These are phyloP conservation scores for Xylaria digitata DNA, from an alignment of 2,329 filamentous ascomycete species.

Conservation along the genomic window DNA sequence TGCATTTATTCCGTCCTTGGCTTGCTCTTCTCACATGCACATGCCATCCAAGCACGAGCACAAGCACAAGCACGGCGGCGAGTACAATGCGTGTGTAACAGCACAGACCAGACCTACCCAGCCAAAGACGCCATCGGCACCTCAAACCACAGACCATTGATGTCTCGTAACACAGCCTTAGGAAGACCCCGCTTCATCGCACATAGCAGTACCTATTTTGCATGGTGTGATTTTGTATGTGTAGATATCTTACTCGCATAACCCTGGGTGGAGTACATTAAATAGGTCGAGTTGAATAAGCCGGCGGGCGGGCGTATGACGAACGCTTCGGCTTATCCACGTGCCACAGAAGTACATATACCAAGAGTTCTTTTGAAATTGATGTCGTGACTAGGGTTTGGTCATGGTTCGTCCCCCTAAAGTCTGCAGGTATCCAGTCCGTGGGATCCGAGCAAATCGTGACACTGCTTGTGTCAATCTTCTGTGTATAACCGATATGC, in stretches of 20 bases:
- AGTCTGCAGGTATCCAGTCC: conserved; percentile 10
- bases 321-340: neutral
- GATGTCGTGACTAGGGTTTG: neutral
- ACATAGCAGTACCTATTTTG: neutral
- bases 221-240: neutral
- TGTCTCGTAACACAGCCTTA: too few species aligned
- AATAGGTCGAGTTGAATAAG: neutral
- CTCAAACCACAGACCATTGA: too few species aligned
- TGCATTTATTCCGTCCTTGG: neutral
- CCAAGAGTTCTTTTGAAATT: too few species aligned
- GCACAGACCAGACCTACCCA: neutral
- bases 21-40: neutral
- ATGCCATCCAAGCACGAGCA: neutral
- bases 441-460: conserved; percentile 11
- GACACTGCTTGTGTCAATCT: conserved; percentile 18
- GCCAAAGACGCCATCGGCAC: neutral
- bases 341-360: neutral
- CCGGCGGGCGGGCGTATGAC: too few species aligned
- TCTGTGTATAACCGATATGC: conserved; percentile 19
- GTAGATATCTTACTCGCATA: neutral
- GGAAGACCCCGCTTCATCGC: too few species aligned
- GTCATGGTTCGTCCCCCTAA: neutral
- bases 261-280: neutral
- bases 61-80: neutral
- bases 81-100: neutral